Base-by-base conservation (phyloP, 1,139 yeast species). In the Lodderomyces parapsilosis region DNA sequence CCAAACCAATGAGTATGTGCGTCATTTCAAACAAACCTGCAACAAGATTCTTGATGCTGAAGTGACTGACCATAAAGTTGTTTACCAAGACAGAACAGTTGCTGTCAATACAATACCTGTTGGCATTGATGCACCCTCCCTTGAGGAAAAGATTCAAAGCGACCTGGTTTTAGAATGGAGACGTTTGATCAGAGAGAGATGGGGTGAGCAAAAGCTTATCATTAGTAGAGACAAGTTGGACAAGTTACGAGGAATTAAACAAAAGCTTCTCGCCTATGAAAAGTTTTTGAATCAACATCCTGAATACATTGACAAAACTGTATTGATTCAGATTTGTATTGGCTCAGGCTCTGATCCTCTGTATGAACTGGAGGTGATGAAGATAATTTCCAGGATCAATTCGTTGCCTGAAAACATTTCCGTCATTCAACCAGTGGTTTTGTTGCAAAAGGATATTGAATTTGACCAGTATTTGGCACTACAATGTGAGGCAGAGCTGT, bases 21-120 rank as follows among this genome's bases (percentile, higher is more conserved):
- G 96, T 55, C 99, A 93, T 64, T 94, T 94, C 62, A 67, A 86
- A 48, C 97, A 91, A 64, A 90, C 98, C 3, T 85, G 96, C 55
- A 88, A 86, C 52, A 74, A 96, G 45, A 69, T 94, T 38, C 66
- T 94, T 39, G 78, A 90, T 49, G 90, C 95, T 0, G 97, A 93
- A 63, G 80, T 87, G 10, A 81, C 81, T 40, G 82, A 81, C n/a
- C 74, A 73, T 44, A 94, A 93, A n/a, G 67, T 91, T 10, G 76
- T 81, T 43, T 83, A 76, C 53, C 79, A 82, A 22, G 89, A 88
- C 10, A 76, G 79, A 45, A 78, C 83, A 35, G 80, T 89, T 1
- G 73, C 78, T 42, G 85, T 89, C 0, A 79, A 81, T 32, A 78
- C 83, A 13, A 76, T 78, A 24, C 94, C 98, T 0, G 90, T 91